Conservation (phyloP, 2,329 filamentous ascomycete genomes). For the Mariannaea elegans region DNA sequence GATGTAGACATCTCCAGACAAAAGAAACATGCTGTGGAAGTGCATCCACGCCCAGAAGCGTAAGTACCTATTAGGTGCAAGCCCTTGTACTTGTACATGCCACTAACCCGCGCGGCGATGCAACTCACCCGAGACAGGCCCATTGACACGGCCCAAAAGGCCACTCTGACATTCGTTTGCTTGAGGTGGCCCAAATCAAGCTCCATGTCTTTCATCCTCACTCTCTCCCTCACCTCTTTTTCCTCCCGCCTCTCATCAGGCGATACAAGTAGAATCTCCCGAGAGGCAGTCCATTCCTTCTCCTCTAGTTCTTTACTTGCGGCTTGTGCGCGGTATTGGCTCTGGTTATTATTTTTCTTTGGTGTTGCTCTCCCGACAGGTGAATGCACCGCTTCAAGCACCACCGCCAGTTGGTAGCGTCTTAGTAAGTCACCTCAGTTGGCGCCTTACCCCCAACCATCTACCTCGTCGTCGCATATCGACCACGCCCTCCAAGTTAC, state of each 20-base stretch:
- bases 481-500: conserved; percentile 4
- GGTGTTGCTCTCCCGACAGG: neutral
- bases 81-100: neutral
- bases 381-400: neutral
- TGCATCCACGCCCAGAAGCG: neutral
- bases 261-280: neutral
- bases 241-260: conserved; percentile 4
- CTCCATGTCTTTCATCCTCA: neutral
- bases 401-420: conserved; percentile 10
- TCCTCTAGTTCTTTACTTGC: neutral
- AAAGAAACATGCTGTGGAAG: neutral
- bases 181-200: conserved; percentile 4
- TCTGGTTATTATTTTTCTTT: neutral
- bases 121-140: neutral
- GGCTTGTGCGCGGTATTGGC: neutral
- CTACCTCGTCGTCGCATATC: conserved; percentile 19
- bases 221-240: conserved; percentile 12
- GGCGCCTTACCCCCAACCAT: conserved; percentile 10
- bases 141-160: conserved; percentile 11
- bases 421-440: conserved; percentile 17
- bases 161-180: conserved; percentile 22
- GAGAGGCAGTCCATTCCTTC: conserved; percentile 4
- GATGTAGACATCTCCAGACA: neutral
- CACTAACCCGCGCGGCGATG: neutral
- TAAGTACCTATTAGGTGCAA: too few species aligned